Evolutionary conservation across 1,284 basidiomycete species (phyloP).

Genomic region (Leccinum subspadiceum): DNA sequence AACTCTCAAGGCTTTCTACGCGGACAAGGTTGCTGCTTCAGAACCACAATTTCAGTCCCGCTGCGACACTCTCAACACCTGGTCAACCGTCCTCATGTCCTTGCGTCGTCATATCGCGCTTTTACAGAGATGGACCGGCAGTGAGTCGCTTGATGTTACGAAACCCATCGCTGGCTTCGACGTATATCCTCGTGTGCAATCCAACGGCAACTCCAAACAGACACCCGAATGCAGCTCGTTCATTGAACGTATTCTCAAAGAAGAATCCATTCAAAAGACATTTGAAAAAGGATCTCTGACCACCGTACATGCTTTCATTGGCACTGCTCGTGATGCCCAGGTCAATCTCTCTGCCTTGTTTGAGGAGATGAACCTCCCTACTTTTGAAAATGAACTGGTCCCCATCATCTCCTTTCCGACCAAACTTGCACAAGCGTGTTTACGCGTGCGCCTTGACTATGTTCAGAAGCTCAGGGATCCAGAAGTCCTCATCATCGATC

Average conservation of each 20-base stretch:
- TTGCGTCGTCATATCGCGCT: conserved; percentile 77
- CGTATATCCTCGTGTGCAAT: conserved; percentile 26
- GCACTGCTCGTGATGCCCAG: conserved; percentile 85
- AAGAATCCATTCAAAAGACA: conserved; percentile 90
- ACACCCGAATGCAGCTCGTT: conserved; percentile 71
- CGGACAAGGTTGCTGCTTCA: conserved; percentile 73
- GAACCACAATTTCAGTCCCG: conserved; percentile 71
- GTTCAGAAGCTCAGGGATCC: conserved; percentile 89
- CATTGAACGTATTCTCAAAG: conserved; percentile 93
- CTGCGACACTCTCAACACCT: conserved; percentile 85
- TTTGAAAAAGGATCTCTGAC: conserved; percentile 93
- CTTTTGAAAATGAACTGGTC: conserved; percentile 90
- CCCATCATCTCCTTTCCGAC: conserved; percentile 95
- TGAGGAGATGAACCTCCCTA: conserved; percentile 85
- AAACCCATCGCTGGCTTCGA: conserved; percentile 69
- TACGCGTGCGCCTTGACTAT: conserved; percentile 89
- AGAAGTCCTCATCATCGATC: conserved; percentile 89
- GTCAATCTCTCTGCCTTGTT: conserved; percentile 77
- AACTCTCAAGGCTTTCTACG: conserved; percentile 73
- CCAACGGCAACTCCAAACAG: conserved; percentile 38
- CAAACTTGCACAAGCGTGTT: conserved; percentile 87
- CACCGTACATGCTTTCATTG: conserved; percentile 84
- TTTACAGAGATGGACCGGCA: conserved; percentile 89
- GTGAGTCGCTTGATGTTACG: conserved; percentile 85
- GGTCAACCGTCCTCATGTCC: conserved; percentile 81